A percentile compares a stretch with the other conserved stretches of the same genome.
Conservation (phyloP, 805 yeast genomes). For the Blastobotrys robertii region DNA sequence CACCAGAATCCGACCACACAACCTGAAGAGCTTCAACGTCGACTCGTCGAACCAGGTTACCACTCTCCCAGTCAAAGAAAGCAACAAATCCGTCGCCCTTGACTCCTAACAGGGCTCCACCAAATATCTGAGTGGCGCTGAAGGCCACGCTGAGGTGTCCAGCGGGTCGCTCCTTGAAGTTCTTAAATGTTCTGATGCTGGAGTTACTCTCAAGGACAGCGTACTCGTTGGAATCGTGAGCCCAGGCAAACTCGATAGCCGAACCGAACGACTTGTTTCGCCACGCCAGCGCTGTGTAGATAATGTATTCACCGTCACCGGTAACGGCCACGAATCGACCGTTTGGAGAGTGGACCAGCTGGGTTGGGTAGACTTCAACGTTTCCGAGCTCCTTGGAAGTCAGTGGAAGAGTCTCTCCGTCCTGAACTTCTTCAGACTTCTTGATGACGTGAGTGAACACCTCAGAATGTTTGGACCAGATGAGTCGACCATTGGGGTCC, state of each 20-base stretch:
- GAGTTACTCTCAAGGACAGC: conserved; percentile 69
- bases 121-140: conserved; percentile 63
- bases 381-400: conserved; percentile 88
- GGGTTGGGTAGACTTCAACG: conserved; percentile 85
- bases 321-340: conserved; percentile 95
- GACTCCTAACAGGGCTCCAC: conserved; percentile 84
- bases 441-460: conserved; percentile 76
- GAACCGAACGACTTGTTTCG: conserved; percentile 88
- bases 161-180: conserved; percentile 69
- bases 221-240: conserved; percentile 76
- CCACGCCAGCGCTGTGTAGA: conserved; percentile 97
- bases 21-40: conserved; percentile 71
- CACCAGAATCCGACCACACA: conserved; percentile 91
- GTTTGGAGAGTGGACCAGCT: conserved; percentile 85
- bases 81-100: conserved; percentile 77
- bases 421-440: conserved; percentile 55
- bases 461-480: conserved; percentile 87
- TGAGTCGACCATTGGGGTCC: conserved; percentile 86
- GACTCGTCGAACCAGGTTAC: conserved; percentile 73
- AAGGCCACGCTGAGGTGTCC: conserved; percentile 57
- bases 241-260: conserved; percentile 91
- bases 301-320: conserved; percentile 96
- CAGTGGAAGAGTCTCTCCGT: conserved; percentile 71
- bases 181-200: conserved; percentile 61
- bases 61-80: conserved; percentile 91